phyloP scores from a whole-genome alignment of 108 stramenopile genomes.

The Skeletonema tropicum region DNA sequence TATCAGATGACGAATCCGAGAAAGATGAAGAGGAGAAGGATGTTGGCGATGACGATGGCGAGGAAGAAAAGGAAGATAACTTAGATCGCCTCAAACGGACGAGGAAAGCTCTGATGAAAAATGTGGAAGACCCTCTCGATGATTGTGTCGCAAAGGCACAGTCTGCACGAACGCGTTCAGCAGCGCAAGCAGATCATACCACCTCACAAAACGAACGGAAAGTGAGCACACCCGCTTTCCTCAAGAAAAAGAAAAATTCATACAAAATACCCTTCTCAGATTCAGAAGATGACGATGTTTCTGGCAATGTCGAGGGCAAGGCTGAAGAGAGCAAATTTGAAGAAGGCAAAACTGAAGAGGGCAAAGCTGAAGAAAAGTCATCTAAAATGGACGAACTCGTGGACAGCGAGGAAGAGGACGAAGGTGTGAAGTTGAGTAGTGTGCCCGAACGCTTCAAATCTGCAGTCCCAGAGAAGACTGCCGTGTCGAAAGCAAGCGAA shows the following conservation, averaged over 20 bases:
- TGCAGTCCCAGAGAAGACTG: constrained; percentile 4
- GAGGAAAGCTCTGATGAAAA: constrained; percentile 25
- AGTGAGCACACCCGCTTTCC: constrained; percentile 5
- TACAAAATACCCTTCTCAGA: constrained; percentile 20
- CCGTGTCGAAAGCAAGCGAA: constrained; percentile 2
- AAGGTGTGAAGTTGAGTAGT: constrained; percentile 23
- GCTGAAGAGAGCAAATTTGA: too few species aligned
- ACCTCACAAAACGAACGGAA: background rate
- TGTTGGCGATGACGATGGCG: constrained; percentile 28
- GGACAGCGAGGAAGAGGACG: constrained; percentile 4
- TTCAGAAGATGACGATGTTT: constrained; percentile 19
- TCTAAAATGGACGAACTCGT: background rate
- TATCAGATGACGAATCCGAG: background rate
- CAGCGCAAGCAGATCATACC: background rate
- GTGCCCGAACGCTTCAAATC: constrained; percentile 26
- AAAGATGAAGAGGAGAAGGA: constrained; percentile 6
- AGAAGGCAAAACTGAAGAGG: too few species aligned
- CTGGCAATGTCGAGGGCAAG: background rate
- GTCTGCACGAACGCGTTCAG: constrained; percentile 3
- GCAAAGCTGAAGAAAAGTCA: too few species aligned
- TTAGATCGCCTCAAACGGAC: constrained; percentile 24
- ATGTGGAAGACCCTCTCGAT: constrained; percentile 35
- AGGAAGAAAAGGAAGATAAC: background rate
- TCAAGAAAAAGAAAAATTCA: constrained; percentile 26
- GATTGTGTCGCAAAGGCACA: constrained; percentile 35